These are phyloP conservation scores for Quercus alba DNA, from an alignment of 306 rosid species.

Conservation along the genomic window DNA sequence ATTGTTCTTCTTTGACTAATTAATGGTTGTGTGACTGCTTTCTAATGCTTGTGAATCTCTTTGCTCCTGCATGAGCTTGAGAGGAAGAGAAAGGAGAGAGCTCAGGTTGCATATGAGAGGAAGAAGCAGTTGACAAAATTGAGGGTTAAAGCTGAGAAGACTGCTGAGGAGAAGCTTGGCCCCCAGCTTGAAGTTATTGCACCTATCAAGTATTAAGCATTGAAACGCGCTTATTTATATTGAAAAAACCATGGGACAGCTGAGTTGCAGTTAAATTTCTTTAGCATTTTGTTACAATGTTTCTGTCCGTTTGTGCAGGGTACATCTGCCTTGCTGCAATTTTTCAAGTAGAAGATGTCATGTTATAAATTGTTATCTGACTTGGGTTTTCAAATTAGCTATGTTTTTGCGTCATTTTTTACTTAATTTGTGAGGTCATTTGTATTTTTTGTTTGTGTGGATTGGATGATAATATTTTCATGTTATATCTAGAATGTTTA, in stretches of 20 bases:
- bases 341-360: slow-evolving; percentile 11
- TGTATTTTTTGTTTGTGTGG: background rate
- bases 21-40: background rate
- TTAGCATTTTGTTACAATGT: slow-evolving; percentile 13
- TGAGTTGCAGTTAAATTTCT: slow-evolving; percentile 13
- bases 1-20: too few species aligned
- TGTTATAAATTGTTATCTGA: slow-evolving; percentile 4
- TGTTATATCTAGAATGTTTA: background rate
- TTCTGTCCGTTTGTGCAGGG: background rate
- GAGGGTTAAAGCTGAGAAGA: slow-evolving; percentile 61
- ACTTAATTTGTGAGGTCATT: background rate
- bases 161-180: slow-evolving; percentile 69
- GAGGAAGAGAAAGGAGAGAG: slow-evolving; percentile 71
- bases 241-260: slow-evolving; percentile 10
- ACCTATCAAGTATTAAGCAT: slow-evolving; percentile 55
- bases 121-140: slow-evolving; percentile 74
- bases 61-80: slow-evolving; percentile 52
- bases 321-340: background rate
- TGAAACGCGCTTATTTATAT: background rate
- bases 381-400: slow-evolving; percentile 12
- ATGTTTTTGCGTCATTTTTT: background rate
- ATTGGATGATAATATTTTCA: background rate
- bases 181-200: slow-evolving; percentile 60
- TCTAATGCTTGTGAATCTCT: background rate
- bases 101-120: slow-evolving; percentile 55